phyloP scores from a whole-genome alignment of 108 stramenopile genomes.

The Nannochloropsis oceanica region DNA sequence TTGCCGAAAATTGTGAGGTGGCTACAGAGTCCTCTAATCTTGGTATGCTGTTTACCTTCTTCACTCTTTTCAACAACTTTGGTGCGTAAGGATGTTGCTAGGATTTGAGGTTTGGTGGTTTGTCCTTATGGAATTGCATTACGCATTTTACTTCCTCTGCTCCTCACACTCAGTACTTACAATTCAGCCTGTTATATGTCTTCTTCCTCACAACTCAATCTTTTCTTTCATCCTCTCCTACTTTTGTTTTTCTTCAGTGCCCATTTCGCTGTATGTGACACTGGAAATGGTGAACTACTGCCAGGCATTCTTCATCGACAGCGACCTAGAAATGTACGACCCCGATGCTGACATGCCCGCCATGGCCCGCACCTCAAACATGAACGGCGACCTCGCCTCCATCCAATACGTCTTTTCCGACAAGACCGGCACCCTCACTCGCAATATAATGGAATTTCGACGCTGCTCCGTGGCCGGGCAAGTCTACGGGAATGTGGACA shows the following conservation, averaged over 20 bases:
- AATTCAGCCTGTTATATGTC: not conserved
- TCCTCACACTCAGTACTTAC: not conserved
- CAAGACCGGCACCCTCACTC: conserved; percentile 40
- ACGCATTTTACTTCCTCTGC: not conserved
- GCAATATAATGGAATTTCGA: conserved; percentile 36
- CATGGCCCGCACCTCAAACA: conserved; percentile 37
- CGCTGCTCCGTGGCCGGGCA: conserved; percentile 16
- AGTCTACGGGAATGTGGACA: not conserved
- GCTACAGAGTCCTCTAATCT: not conserved
- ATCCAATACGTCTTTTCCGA: conserved; percentile 31
- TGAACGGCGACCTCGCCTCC: conserved; percentile 46
- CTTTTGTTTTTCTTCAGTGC: conserved; percentile 47
- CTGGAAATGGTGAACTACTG: conserved; percentile 43
- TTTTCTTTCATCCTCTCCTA: conserved; percentile 50
- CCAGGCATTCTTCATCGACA: conserved; percentile 38
- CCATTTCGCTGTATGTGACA: conserved; percentile 49
- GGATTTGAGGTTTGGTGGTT: too few species aligned
- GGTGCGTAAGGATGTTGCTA: not conserved
- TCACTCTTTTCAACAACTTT: not conserved
- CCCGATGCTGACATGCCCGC: conserved; percentile 35
- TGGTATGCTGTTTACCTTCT: not conserved
- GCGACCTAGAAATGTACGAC: conserved; percentile 73
- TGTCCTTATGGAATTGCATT: too few species aligned
- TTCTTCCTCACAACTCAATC: not conserved
- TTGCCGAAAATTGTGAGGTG: not conserved